Base-by-base conservation (phyloP, 2,329 filamentous ascomycete genomes). In the Trichoderma sp. region DNA sequence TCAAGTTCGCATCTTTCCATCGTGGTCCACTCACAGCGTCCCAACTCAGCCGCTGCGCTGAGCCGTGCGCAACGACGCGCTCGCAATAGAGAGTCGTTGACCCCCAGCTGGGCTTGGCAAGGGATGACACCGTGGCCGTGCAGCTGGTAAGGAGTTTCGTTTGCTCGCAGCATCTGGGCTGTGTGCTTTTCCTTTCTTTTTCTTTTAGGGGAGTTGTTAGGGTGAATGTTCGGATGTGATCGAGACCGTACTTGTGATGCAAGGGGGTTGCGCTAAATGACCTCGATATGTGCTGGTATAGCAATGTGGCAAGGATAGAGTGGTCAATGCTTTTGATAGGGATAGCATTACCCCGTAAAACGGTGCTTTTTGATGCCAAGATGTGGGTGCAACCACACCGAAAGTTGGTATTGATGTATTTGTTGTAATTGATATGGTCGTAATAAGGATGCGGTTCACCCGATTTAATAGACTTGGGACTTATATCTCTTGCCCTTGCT, bases 361-460 rank as follows among this genome's bases (percentile, higher is more conserved):
- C 39, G 28, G 39, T 56, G 58, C 58, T 63, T 56, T 68, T 26
- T 15, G 14, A 63, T 63, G 68, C 68, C 60, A 70, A 70, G 68
- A 70, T 21, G 43, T 70, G 39, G 58, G 28, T 61, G 68, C 39
- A 24, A 61, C 57, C 68, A 70, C 68, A 64, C 68, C 58, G 58
- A 70, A 64, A 63, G 28, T 30, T 56, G 39, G 34, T 8, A 30
- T 24, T 32, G 24, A 60, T 39, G 34, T 30, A 34, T 51, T 28
- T 6, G 34, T 63, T 5, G 32, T 32, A 36, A 36, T 9, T 47
- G 32, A 15, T 7, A 14, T 57, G 28, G 6, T 8, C 57, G 21
- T 61, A 30, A 32, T 43, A 39, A 21, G 9, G 24, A 60, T 7
- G 26, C 36, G 6, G 26, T 69, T 34, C 32, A 14, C 11, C 30